phyloP scores from a whole-genome alignment of 1,139 yeast genomes.

The Nakaseomyces nivariensis region DNA sequence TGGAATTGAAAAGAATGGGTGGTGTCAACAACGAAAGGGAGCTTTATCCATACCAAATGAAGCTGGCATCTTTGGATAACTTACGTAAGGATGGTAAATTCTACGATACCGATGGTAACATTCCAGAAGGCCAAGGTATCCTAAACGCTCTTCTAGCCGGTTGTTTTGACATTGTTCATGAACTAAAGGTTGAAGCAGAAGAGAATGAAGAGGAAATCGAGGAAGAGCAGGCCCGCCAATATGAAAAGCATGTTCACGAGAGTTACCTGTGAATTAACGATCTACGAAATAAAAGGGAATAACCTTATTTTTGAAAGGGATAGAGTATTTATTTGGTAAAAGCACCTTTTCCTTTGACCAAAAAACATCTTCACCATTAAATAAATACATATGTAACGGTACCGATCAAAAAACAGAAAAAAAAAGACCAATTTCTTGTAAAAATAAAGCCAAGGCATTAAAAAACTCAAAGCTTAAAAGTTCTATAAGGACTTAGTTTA shows the following conservation, averaged over 20 bases:
- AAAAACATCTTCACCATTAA: neutral
- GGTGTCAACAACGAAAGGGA: conserved; percentile 82
- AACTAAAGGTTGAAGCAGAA: conserved; percentile 78
- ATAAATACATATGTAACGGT: neutral
- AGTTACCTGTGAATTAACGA: conserved; percentile 1
- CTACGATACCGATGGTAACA: conserved; percentile 63
- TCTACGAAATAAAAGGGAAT: conserved; percentile 6
- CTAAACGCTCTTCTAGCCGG: conserved; percentile 83
- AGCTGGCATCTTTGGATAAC: conserved; percentile 80
- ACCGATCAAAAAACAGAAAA: neutral
- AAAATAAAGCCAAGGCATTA: neutral
- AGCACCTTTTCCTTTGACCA: too few species aligned
- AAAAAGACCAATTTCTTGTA: neutral
- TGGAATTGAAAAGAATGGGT: conserved; percentile 86
- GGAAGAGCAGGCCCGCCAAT: conserved; percentile 24
- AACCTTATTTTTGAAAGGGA: too few species aligned
- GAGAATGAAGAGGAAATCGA: conserved; percentile 43
- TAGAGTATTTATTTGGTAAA: too few species aligned
- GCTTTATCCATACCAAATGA: conserved; percentile 89
- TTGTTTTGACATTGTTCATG: conserved; percentile 88
- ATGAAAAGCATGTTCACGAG: neutral
- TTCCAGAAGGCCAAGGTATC: conserved; percentile 96
- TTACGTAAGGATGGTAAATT: conserved; percentile 85
- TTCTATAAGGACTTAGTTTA: neutral
- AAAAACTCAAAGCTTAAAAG: too few species aligned